Evolutionary conservation across 257 asterid genomes (phyloP), one percentile per base, ranked within the genome.

Genomic region (Plantago elongata): DNA sequence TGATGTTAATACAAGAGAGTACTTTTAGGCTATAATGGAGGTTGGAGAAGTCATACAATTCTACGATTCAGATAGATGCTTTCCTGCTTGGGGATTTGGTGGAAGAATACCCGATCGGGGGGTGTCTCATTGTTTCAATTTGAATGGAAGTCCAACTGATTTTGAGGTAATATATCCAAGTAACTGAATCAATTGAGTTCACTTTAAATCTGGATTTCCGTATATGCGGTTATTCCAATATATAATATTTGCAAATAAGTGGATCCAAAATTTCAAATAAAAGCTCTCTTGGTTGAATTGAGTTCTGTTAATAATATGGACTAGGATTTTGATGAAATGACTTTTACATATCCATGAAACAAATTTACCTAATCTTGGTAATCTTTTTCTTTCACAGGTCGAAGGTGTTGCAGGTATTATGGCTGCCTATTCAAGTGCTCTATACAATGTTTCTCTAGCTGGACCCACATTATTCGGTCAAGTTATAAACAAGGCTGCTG

Each of bases 31-130:
- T 46, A 89, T 89, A 65, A 65, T 62, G 80, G 94, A 84, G 70
- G 82, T 86, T 27, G 97, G 95, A 44, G 92, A 89, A 72, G 94
- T 89, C 63, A 73, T 89, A 69, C 94, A 89, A 64, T 86, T 86
- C 72, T 86, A 86, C 29, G 97, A 89, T 72, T 84, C 94, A 51
- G 97, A 89, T 60, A 84, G 81, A 63, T 70, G 50, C 37, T 89
- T 89, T 74, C 95, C 94, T 61, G 89, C 95, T 56, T 89, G 95
- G 94, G 95, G 94, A 45, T 89, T 89, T 60, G 97, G 95, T 49
- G 97, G 84, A 55, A 80, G 42, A 67, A 55, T 68, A 4, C 73
- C 70, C 55, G 16, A 65, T 45, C 86, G 84, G 51, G 44, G 85
- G 0, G 64, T 81, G 45, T 86, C 95, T 61, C 95, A 86, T 61